Evolutionary conservation across 345 rosid genomes (phyloP), one percentile per base, ranked within the genome.

Genomic region (Adansonia digitata): DNA sequence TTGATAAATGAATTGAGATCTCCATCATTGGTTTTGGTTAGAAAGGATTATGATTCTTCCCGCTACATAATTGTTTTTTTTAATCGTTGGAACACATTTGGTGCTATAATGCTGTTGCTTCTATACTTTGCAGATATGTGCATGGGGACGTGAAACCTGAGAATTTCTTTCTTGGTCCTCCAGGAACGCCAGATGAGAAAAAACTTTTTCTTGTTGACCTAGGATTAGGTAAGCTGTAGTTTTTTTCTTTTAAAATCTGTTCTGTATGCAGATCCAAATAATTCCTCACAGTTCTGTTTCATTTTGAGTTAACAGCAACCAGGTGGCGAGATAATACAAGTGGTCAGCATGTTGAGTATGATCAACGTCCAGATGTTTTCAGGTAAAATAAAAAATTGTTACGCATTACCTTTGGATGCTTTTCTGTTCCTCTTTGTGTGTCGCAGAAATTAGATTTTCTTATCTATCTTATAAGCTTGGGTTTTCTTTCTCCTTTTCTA

Each of bases 341-440:
- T 64, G 96, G 98, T 69, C 85, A 77, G 35, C 99, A 93, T 81
- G 94, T 95, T 75, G 99, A 95, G 62, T 95, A 95, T 82, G 99
- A 95, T 84, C 99, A 95, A 76, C 97, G 99, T 49, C 99, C 96
- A n/a, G 99, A 95, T 90, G 98, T 95, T 76, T 95, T 95, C 81
- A 91, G 99, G 99, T 90, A 68, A 72, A 73, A 27, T 61, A 13
- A 35, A 0, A 40, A 39, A 61, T 35, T 20, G 45, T 10, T 31
- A 34, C 34, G 11, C 17, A 57, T 51, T 49, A 29, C 64, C 66
- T 61, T 63, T 76, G 29, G 20, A 12, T 34, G 42, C 15, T 63
- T 46, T 48, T 11, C 34, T 2, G 40, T 12, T 42, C 34, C 71
- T 7, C 17, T 22, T 22, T 2, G 14, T 20, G 53, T 42, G 53